These are phyloP conservation scores for Agrocybe praecox DNA, from an alignment of 768 basidiomycete genomes.

Conservation along the genomic window DNA sequence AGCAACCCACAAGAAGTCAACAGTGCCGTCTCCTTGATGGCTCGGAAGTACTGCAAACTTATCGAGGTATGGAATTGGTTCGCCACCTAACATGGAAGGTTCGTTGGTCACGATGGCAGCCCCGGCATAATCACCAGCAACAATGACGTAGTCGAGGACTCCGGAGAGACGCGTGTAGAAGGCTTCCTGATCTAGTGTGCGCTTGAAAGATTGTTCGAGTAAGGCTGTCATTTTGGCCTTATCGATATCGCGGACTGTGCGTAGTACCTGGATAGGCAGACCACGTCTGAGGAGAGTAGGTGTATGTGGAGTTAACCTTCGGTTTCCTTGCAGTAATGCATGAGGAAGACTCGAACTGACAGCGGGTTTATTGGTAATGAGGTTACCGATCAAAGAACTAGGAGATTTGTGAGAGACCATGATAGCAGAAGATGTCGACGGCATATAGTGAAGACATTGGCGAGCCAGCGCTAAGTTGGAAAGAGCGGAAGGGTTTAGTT, in stretches of 20 bases:
- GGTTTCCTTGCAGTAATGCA: constrained; percentile 84
- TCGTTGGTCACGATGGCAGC: constrained; percentile 91
- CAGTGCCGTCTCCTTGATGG: constrained; percentile 97
- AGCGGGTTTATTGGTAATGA: constrained; percentile 98
- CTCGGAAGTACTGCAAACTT: constrained; percentile 96
- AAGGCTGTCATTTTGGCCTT: constrained; percentile 72
- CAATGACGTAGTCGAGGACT: constrained; percentile 86
- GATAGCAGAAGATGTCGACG: constrained; percentile 88
- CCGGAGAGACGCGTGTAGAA: constrained; percentile 82
- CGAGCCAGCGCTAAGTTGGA: constrained; percentile 84
- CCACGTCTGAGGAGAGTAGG: constrained; percentile 93
- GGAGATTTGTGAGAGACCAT: constrained; percentile 98
- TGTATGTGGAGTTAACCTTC: constrained; percentile 85
- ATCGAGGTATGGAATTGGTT: constrained; percentile 88
- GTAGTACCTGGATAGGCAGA: constrained; percentile 81
- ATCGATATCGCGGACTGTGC: constrained; percentile 72
- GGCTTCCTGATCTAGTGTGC: constrained; percentile 64
- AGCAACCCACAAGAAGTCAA: constrained; percentile 99
- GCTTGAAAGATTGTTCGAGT: constrained; percentile 86
- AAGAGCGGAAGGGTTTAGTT: constrained; percentile 82
- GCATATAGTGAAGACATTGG: constrained; percentile 91
- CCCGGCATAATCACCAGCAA: constrained; percentile 94
- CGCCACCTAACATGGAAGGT: constrained; percentile 31
- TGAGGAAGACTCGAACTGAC: constrained; percentile 95
- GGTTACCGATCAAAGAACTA: constrained; percentile 92